Conservation (phyloP, 352 stramenopile genomes). For the Globisporangium yorkense region DNA sequence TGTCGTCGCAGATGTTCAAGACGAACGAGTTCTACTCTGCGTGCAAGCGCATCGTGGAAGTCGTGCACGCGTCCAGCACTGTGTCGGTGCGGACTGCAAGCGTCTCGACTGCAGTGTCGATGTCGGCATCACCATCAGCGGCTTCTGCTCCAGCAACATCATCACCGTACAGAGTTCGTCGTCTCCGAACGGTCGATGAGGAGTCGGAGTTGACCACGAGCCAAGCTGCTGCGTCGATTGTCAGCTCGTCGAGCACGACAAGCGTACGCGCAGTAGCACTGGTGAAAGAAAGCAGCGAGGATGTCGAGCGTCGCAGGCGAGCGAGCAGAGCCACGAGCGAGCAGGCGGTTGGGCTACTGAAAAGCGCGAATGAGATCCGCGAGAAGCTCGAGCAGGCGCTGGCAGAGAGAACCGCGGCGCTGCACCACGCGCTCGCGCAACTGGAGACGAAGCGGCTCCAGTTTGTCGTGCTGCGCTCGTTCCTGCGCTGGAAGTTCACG, state of each 20-base stretch:
- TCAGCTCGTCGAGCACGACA: not conserved
- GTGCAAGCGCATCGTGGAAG: slow-evolving; percentile 32
- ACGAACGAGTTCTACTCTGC: slow-evolving; percentile 30
- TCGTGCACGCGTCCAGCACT: slow-evolving; percentile 20
- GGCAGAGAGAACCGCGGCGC: slow-evolving; percentile 16
- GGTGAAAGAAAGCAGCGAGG: slow-evolving; percentile 14
- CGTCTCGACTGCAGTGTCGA: not conserved
- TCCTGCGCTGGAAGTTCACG: slow-evolving; percentile 36
- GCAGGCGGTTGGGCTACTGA: slow-evolving; percentile 33
- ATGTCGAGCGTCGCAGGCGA: slow-evolving; percentile 6
- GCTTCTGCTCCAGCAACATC: not conserved
- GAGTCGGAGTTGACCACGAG: slow-evolving; percentile 6
- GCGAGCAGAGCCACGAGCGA: slow-evolving; percentile 38
- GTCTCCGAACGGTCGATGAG: slow-evolving; percentile 4
- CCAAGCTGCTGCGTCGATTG: not conserved
- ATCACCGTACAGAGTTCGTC: not conserved
- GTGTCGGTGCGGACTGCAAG: slow-evolving; percentile 10
- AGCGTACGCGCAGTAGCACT: not conserved
- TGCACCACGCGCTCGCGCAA: slow-evolving; percentile 14
- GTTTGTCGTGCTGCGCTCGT: slow-evolving; percentile 31
- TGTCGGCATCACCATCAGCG: not conserved
- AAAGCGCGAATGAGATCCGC: slow-evolving; percentile 29
- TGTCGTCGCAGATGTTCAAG: slow-evolving; percentile 29
- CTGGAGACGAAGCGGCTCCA: slow-evolving; percentile 24
- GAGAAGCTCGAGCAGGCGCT: slow-evolving; percentile 21